phyloP scores from a whole-genome alignment of 2,329 filamentous ascomycete species.

The Microsporum ferrugineum region DNA sequence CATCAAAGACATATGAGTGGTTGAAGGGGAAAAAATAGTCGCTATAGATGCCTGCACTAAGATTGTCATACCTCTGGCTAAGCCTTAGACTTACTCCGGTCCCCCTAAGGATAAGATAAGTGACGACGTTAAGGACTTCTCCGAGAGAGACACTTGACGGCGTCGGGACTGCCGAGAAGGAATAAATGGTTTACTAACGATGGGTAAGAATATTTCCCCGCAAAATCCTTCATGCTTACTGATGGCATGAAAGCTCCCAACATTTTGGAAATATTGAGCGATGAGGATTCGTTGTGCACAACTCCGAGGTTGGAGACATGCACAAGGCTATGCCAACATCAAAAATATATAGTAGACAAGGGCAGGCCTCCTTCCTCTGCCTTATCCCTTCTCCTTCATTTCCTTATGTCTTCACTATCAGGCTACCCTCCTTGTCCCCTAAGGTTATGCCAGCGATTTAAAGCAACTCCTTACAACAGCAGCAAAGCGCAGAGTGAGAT shows the following conservation, averaged over 20 bases:
- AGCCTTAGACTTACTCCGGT: neutral
- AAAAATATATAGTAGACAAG: neutral
- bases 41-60: too few relatives aligned
- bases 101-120: neutral
- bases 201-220: neutral
- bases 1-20: too few relatives aligned
- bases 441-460: too few relatives aligned
- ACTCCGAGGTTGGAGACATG: neutral
- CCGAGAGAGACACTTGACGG: neutral
- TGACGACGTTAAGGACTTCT: neutral
- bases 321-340: neutral
- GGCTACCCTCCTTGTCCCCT: too few relatives aligned
- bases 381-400: neutral
- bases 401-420: neutral
- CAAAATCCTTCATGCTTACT: neutral
- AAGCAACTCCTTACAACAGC: too few relatives aligned
- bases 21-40: too few relatives aligned
- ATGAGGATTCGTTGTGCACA: neutral
- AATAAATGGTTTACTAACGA: neutral
- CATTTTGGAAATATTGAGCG: conserved; percentile 2
- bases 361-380: neutral
- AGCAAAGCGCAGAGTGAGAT: neutral
- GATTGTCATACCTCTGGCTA: too few relatives aligned
- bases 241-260: neutral
- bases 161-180: neutral